A percentile compares a stretch with the other conserved stretches of the same genome.
Evolutionary conservation across 2,329 filamentous ascomycete genomes (phyloP).

Genomic region (Colletotrichum acutatum): DNA sequence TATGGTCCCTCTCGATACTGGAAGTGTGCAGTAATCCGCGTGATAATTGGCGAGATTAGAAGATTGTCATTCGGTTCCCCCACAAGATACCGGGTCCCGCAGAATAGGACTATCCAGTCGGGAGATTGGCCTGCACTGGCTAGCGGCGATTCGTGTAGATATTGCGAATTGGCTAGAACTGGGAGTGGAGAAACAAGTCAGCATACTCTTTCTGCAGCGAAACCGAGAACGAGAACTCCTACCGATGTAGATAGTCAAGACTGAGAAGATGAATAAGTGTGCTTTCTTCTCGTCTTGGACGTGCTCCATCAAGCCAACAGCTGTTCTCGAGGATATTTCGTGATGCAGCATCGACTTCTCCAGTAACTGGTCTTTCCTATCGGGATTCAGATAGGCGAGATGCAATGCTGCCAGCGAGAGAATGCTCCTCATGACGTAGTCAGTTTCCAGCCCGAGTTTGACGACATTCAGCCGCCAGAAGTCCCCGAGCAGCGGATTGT

Average conservation of each 20-base stretch:
- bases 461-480: slow-evolving; percentile 61
- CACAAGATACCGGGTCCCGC: slow-evolving; percentile 30
- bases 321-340: slow-evolving; percentile 43
- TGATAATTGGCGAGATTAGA: slow-evolving; percentile 32
- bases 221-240: background rate
- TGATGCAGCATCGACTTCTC: slow-evolving; percentile 40
- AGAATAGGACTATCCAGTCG: slow-evolving; percentile 39
- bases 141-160: slow-evolving; percentile 26
- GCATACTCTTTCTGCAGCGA: background rate
- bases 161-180: slow-evolving; percentile 32
- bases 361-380: slow-evolving; percentile 32
- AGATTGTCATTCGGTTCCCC: slow-evolving; percentile 18
- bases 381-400: slow-evolving; percentile 47
- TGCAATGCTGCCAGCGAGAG: slow-evolving; percentile 62
- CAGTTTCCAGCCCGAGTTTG: slow-evolving; percentile 56
- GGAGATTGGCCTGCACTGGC: slow-evolving; percentile 21
- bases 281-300: slow-evolving; percentile 33
- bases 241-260: slow-evolving; percentile 36
- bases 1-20: slow-evolving; percentile 27
- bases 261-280: slow-evolving; percentile 34
- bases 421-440: slow-evolving; percentile 60
- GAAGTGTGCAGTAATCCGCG: slow-evolving; percentile 25
- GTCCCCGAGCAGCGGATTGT: slow-evolving; percentile 51
- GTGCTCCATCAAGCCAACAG: slow-evolving; percentile 41
- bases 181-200: background rate